Conservation (phyloP, 495 filamentous ascomycete species). For the Hyaloscypha bicolor region DNA sequence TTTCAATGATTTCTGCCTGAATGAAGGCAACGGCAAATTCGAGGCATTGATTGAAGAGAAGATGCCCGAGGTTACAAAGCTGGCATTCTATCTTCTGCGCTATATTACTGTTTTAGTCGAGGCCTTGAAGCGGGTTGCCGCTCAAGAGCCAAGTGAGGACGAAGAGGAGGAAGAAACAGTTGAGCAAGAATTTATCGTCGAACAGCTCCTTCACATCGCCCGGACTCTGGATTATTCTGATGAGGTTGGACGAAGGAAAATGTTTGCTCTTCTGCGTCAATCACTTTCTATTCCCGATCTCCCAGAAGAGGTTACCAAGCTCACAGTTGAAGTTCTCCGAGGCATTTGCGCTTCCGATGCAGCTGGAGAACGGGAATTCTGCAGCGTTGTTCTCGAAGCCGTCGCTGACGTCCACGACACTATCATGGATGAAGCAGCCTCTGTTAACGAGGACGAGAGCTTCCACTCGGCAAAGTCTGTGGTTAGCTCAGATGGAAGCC, state of each 20-base stretch:
- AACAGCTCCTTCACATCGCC: slow-evolving; percentile 92
- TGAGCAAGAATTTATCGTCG: slow-evolving; percentile 91
- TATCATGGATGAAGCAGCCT: slow-evolving; percentile 61
- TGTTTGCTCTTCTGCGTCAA: slow-evolving; percentile 88
- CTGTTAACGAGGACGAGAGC: slow-evolving; percentile 72
- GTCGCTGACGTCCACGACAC: slow-evolving; percentile 95
- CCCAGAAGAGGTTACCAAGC: slow-evolving; percentile 88
- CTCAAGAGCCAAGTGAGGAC: slow-evolving; percentile 52
- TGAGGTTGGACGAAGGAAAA: slow-evolving; percentile 90
- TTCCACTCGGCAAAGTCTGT: slow-evolving; percentile 91
- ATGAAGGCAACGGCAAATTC: slow-evolving; percentile 67
- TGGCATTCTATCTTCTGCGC: slow-evolving; percentile 79
- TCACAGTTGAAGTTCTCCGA: slow-evolving; percentile 80
- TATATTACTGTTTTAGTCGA: slow-evolving; percentile 78
- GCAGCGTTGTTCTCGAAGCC: slow-evolving; percentile 86
- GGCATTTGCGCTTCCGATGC: slow-evolving; percentile 75
- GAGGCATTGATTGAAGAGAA: slow-evolving; percentile 82
- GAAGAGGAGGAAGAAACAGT: slow-evolving; percentile 76
- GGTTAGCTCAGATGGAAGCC: slow-evolving; percentile 65
- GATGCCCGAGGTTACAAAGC: slow-evolving; percentile 88
- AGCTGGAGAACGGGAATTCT: slow-evolving; percentile 89
- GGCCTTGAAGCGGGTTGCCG: slow-evolving; percentile 56
- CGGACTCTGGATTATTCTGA: slow-evolving; percentile 91
- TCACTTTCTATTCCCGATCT: slow-evolving; percentile 82
- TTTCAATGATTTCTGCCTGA: slow-evolving; percentile 90